These are phyloP conservation scores for Ceratocystis colombiana DNA, from an alignment of 2,329 filamentous ascomycete genomes.

Conservation along the genomic window DNA sequence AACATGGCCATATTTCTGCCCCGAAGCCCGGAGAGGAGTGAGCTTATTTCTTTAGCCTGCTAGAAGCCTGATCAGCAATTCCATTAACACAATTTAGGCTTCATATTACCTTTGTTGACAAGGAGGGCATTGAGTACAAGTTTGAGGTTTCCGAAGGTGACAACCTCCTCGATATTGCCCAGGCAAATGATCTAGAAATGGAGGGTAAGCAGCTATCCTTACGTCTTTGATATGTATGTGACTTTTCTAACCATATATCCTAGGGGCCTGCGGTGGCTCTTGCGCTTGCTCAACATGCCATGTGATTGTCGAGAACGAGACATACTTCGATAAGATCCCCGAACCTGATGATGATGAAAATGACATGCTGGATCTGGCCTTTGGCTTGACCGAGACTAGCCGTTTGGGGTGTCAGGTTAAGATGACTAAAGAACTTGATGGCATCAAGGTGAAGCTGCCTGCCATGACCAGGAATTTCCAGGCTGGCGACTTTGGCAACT, in stretches of 20 bases:
- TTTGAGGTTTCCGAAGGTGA: conserved; percentile 76
- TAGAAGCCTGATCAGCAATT: background rate
- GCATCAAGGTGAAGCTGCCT: conserved; percentile 72
- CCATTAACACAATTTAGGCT: conserved; percentile 44
- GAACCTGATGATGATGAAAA: conserved; percentile 74
- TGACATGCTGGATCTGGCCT: conserved; percentile 84
- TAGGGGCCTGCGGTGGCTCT: conserved; percentile 79
- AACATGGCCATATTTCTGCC: conserved; percentile 70
- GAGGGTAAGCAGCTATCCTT: conserved; percentile 51
- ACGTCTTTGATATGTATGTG: background rate
- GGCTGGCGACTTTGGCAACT: conserved; percentile 70
- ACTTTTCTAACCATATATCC: background rate
- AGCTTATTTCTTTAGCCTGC: conserved; percentile 31
- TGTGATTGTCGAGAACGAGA: conserved; percentile 67
- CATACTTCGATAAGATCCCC: conserved; percentile 65
- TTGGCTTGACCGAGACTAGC: conserved; percentile 77
- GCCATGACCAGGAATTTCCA: conserved; percentile 94
- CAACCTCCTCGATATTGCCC: conserved; percentile 90
- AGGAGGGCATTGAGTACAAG: conserved; percentile 66
- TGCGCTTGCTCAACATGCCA: conserved; percentile 92
- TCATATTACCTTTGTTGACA: conserved; percentile 86
- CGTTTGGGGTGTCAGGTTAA: conserved; percentile 79
- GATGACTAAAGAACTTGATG: conserved; percentile 86
- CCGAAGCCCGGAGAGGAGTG: conserved; percentile 91
- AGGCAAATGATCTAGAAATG: conserved; percentile 93